Percentiles rank a stretch among this genome's conserved stretches.
Conservation (phyloP, 148 eudicot species). For the Gaultheria prostrata region DNA sequence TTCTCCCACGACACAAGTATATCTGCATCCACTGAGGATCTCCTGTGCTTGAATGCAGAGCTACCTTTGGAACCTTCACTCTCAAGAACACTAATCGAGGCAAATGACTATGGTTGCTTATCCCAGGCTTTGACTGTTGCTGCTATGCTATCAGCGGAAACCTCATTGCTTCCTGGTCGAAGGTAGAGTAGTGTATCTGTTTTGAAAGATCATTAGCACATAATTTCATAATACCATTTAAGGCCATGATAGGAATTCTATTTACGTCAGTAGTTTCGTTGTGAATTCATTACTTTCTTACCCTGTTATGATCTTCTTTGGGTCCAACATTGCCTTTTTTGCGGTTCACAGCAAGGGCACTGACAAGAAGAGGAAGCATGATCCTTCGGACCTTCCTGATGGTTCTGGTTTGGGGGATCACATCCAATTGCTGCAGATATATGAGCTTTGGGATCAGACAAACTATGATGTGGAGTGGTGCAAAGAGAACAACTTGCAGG, state of each 20-base stretch:
- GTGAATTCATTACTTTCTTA: background rate
- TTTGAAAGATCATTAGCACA: background rate
- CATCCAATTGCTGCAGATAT: conserved; percentile 84
- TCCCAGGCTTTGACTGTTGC: conserved; percentile 93
- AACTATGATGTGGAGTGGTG: conserved; percentile 75
- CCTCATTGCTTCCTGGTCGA: conserved; percentile 71
- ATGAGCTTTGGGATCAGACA: conserved; percentile 77
- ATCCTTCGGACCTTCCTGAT: conserved; percentile 69
- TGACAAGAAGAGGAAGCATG: conserved; percentile 85
- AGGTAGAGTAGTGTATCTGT: conserved; percentile 36
- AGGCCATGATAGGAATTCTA: background rate
- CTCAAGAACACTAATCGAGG: conserved; percentile 88
- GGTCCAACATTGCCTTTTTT: background rate
- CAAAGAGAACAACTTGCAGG: conserved; percentile 86
- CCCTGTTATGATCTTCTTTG: background rate
- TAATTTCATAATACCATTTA: background rate
- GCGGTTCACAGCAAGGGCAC: conserved; percentile 48
- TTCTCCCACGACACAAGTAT: background rate
- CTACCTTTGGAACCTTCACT: conserved; percentile 97
- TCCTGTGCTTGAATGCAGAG: conserved; percentile 40
- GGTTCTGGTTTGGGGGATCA: conserved; percentile 97
- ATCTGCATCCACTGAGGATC: conserved; percentile 1
- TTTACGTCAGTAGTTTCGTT: background rate
- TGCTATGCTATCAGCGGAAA: conserved; percentile 96
- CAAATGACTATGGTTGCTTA: conserved; percentile 77